A percentile compares a stretch with the other conserved stretches of the same genome.
Conservation (phyloP, 176 grass and related monocot genomes). For the Alopecurus myosuroides region DNA sequence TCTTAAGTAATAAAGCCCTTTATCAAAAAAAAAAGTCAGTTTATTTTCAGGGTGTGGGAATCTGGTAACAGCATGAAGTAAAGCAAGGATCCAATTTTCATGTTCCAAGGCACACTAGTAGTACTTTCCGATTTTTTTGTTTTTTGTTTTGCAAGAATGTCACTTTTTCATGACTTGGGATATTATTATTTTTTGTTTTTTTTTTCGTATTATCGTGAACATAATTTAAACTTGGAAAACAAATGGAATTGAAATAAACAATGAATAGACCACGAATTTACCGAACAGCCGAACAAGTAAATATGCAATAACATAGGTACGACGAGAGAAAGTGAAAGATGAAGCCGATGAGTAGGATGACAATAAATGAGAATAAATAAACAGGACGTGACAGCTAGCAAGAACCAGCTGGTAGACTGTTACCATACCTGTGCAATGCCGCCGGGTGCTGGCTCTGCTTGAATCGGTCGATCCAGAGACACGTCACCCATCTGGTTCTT, state of each 20-base stretch:
- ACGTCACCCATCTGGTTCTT: conserved; percentile 32
- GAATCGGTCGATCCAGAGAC: conserved; percentile 26
- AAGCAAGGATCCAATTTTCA: background rate
- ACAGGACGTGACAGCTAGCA: background rate
- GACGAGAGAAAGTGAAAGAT: background rate
- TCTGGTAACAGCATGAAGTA: background rate
- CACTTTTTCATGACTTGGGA: background rate
- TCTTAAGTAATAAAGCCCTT: too few species aligned
- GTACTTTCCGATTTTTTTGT: too few species aligned
- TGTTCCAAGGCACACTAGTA: background rate
- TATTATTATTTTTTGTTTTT: too few species aligned
- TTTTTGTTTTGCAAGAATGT: too few species aligned
- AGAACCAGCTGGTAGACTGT: background rate
- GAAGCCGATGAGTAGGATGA: background rate
- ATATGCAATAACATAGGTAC: background rate
- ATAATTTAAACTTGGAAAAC: background rate
- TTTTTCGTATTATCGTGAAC: background rate
- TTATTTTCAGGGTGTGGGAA: background rate
- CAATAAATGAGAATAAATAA: conserved; percentile 2
- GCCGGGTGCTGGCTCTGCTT: conserved; percentile 12
- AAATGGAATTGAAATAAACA: background rate
- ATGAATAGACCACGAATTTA: background rate
- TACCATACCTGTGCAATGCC: conserved; percentile 34
- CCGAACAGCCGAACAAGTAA: background rate
- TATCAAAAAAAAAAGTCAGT: too few species aligned